These are phyloP conservation scores for Geum urbanum DNA, from an alignment of 306 rosid genomes.

Conservation along the genomic window DNA sequence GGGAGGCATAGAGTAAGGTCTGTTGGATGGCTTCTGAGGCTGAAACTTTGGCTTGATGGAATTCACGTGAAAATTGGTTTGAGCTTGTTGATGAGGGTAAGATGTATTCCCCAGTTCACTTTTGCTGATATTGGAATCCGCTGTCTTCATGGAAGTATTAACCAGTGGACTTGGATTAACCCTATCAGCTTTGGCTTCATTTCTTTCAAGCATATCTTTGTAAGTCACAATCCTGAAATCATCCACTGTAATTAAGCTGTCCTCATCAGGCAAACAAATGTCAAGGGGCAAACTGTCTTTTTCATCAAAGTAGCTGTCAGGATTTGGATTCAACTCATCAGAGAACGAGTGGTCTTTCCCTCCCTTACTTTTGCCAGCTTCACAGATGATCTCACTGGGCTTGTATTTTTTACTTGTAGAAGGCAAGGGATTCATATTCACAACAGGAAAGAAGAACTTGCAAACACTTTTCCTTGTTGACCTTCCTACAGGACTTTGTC, in stretches of 20 bases:
- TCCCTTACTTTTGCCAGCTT: conserved; percentile 17
- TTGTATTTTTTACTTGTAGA: conserved; percentile 18
- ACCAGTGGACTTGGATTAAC: conserved; percentile 27
- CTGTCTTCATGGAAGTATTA: conserved; percentile 30
- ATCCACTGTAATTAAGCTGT: conserved; percentile 43
- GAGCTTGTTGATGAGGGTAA: conserved; percentile 18
- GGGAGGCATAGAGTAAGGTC: conserved; percentile 17
- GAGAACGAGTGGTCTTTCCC: conserved; percentile 4
- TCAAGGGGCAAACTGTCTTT: conserved; percentile 2
- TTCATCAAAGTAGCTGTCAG: background rate
- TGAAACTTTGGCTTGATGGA: conserved; percentile 13
- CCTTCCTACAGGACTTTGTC: conserved; percentile 7
- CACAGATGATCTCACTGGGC: conserved; percentile 12
- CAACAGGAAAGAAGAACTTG: conserved; percentile 21
- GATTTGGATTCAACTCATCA: background rate
- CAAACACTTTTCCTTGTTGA: conserved; percentile 10
- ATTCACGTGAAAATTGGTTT: conserved; percentile 12
- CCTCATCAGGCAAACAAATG: conserved; percentile 53
- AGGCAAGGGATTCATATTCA: conserved; percentile 11
- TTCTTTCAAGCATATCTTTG: conserved; percentile 25
- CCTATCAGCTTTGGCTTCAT: conserved; percentile 19
- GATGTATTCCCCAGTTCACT: background rate
- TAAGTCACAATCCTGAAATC: conserved; percentile 26
- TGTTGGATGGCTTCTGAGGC: conserved; percentile 16
- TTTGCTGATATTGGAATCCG: conserved; percentile 18